These are phyloP conservation scores for Leishmania amazonensis DNA, from an alignment of 208 protist genomes.

Conservation along the genomic window DNA sequence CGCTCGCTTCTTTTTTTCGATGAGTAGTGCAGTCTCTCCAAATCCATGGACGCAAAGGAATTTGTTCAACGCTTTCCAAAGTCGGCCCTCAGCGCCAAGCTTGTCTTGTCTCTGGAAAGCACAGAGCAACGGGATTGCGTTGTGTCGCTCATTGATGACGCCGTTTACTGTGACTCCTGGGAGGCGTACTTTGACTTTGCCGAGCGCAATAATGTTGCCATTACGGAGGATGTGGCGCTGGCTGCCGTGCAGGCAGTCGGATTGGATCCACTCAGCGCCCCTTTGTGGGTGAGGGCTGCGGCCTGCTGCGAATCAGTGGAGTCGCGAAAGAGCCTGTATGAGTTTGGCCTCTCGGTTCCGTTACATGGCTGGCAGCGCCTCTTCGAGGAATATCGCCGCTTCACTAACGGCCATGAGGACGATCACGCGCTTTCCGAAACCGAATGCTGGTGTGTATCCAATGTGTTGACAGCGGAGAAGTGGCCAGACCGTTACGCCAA, in stretches of 20 bases:
- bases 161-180: conserved; percentile 83
- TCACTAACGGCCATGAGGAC: conserved; percentile 10
- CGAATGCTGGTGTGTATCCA: conserved; percentile 15
- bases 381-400: conserved; percentile 56
- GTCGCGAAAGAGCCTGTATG: conserved; percentile 60
- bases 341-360: conserved; percentile 70
- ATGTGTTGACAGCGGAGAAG: conserved; percentile 28
- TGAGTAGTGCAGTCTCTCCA: neutral
- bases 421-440: conserved; percentile 13
- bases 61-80: conserved; percentile 32
- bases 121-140: conserved; percentile 53
- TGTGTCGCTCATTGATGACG: conserved; percentile 59
- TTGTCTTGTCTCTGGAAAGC: conserved; percentile 48
- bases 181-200: conserved; percentile 75
- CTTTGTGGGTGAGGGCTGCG: conserved; percentile 70
- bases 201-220: conserved; percentile 38
- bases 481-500: conserved; percentile 81
- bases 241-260: conserved; percentile 75
- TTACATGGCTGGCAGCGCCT: conserved; percentile 49
- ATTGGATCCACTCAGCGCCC: conserved; percentile 69
- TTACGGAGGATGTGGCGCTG: conserved; percentile 62
- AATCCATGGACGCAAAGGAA: conserved; percentile 14
- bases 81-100: conserved; percentile 51
- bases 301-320: conserved; percentile 34
- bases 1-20: neutral